A percentile compares a stretch with the other conserved stretches of the same genome.
Evolutionary conservation across 495 filamentous ascomycete genomes (phyloP).

Genomic region (Talaromyces thailandensis): DNA sequence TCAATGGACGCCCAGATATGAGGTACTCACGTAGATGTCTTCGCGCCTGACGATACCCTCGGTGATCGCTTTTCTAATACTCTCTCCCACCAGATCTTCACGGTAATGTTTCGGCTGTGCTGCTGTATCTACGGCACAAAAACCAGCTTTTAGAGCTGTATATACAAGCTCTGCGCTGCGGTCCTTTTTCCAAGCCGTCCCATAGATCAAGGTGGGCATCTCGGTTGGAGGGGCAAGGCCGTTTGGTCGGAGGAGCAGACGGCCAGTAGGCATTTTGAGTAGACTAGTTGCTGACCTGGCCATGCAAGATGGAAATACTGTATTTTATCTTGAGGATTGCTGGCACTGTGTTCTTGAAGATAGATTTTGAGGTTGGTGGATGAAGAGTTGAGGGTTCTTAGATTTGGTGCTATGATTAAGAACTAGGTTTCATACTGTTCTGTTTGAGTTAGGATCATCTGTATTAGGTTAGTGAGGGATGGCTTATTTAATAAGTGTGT

Average conservation of each 20-base stretch:
- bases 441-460: constrained; percentile 12
- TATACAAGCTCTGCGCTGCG: constrained; percentile 57
- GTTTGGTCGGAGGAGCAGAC: neutral
- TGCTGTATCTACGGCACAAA: constrained; percentile 69
- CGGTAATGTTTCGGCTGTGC: constrained; percentile 74
- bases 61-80: constrained; percentile 46
- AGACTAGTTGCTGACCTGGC: neutral
- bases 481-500: neutral
- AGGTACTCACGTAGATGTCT: constrained; percentile 48
- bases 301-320: neutral
- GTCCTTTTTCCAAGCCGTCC: constrained; percentile 84
- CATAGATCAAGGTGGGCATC: constrained; percentile 60
- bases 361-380: neutral
- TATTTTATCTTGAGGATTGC: neutral
- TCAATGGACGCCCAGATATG: no score
- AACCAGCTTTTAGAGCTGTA: constrained; percentile 60
- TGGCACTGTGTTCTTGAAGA: neutral
- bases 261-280: neutral
- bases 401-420: constrained; percentile 8
- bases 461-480: neutral
- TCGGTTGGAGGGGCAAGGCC: constrained; percentile 6
- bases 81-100: constrained; percentile 61
- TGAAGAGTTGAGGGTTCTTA: neutral
- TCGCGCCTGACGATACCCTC: constrained; percentile 48
- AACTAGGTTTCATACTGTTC: constrained; percentile 9